Evolutionary conservation across 257 asterid genomes (phyloP), one percentile per base, ranked within the genome.

Genomic region (Ilex aquifolium): DNA sequence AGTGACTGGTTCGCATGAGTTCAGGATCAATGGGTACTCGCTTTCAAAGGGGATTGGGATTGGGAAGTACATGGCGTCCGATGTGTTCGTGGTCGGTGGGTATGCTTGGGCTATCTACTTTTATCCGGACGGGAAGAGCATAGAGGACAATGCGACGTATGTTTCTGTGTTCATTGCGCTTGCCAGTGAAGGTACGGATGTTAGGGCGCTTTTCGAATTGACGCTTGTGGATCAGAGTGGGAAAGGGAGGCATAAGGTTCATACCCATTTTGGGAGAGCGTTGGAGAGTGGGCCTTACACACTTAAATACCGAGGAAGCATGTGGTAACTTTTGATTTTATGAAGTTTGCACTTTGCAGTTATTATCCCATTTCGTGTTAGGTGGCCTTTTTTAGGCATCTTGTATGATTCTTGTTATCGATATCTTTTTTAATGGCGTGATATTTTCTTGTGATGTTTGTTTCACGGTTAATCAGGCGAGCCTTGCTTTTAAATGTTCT

Each of bases 211-310:
- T 50, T 92, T 92, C 66, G 97, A 92, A 82, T 75, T 89, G 66
- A 86, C 88, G 30, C 88, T 92, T 55, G 64, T 85, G 67, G 99
- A 92, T 75, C 99, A 89, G 80, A 89, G 97, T 71, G 97, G 97
- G 57, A 82, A 75, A 80, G 95, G 74, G 80, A 87, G 86, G 83
- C 97, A 92, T 79, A 89, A 89, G 86, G 85, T 91, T 74, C 96
- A 86, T 65, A 92, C 84, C 77, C 99, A 92, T 82, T 92, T 92
- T 55, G 97, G 96, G 32, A 85, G 99, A 79, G 79, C 93, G 48
- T 82, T 92, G 76, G 99, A 92, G 84, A 85, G 86, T 61, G 99
- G 99, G 15, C 99, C 99, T 0, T 92, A 92, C 57, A 73, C 97
- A 6, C 86, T 92, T 44, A 92, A 89, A 80, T 89, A 85, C 77